Percentiles rank a stretch among this genome's conserved stretches.
Evolutionary conservation across 495 filamentous ascomycete genomes (phyloP).

Genomic region (Penicillium manginii): DNA sequence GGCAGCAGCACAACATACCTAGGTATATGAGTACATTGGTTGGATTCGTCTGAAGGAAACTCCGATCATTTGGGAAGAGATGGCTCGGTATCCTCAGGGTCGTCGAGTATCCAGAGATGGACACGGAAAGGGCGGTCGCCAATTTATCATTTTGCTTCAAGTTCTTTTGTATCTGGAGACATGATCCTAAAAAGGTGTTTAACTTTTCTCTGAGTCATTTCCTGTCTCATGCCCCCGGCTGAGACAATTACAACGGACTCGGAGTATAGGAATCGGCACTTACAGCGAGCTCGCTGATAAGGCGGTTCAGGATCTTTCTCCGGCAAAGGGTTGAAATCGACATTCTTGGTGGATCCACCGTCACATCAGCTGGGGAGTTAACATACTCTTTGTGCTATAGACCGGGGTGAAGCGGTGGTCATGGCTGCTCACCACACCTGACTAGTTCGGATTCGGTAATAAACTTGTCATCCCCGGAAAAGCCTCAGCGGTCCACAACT

Average conservation of each 20-base stretch:
- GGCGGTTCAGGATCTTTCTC: slow-evolving; percentile 21
- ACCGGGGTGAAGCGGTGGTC: neutral
- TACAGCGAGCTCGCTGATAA: slow-evolving; percentile 22
- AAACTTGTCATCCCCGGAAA: slow-evolving; percentile 12
- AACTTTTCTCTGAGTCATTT: neutral
- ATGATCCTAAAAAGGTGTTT: neutral
- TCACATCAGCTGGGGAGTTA: neutral
- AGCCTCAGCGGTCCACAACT: neutral
- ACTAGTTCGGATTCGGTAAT: slow-evolving; percentile 7
- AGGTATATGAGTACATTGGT: neutral
- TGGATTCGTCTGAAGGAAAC: neutral
- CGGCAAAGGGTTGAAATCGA: slow-evolving; percentile 10
- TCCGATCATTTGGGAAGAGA: neutral
- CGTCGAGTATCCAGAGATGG: slow-evolving; percentile 10
- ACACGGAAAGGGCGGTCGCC: neutral
- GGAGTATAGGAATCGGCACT: neutral
- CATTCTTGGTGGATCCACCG: neutral
- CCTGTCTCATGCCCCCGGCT: neutral
- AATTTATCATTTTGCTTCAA: neutral
- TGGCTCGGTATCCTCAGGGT: neutral
- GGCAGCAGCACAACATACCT: too few species aligned
- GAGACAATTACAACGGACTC: neutral
- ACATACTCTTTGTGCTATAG: neutral
- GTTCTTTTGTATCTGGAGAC: neutral
- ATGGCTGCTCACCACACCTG: neutral